These are phyloP conservation scores for Lactarius akahatsu DNA, from an alignment of 768 basidiomycete genomes.

Conservation along the genomic window DNA sequence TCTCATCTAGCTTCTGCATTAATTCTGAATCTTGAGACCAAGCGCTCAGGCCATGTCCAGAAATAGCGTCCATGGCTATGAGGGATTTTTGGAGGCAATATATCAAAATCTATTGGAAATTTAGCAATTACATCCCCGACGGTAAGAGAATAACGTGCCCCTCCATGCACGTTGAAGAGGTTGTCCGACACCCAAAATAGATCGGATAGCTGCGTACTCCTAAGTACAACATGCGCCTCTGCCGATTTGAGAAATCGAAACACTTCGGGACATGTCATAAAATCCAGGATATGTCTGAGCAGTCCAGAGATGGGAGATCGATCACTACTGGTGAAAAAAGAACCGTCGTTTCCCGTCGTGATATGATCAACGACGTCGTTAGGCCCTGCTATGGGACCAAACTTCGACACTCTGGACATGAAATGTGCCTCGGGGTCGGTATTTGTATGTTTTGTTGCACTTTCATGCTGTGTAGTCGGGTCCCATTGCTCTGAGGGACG, in stretches of 20 bases:
- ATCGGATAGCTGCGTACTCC: slow-evolving; percentile 16
- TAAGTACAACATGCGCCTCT: slow-evolving; percentile 5
- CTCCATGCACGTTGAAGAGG: slow-evolving; percentile 22
- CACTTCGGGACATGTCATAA: slow-evolving; percentile 6
- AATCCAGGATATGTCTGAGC: slow-evolving; percentile 4
- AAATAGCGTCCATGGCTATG: slow-evolving; percentile 3
- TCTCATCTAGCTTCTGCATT: slow-evolving; percentile 12
- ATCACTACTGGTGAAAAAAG: neutral
- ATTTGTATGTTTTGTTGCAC: neutral
- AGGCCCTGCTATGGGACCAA: neutral
- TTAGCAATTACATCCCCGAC: neutral
- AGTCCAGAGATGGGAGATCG: neutral
- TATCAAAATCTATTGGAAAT: slow-evolving; percentile 5
- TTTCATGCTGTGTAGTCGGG: neutral
- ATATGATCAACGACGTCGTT: neutral
- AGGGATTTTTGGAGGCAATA: slow-evolving; percentile 15
- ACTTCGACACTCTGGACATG: neutral
- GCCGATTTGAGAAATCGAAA: slow-evolving; percentile 10
- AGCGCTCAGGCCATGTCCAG: neutral
- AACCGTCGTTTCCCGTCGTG: neutral
- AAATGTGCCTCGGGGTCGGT: neutral
- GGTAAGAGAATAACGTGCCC: neutral
- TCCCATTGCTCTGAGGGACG: neutral
- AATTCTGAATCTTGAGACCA: slow-evolving; percentile 8
- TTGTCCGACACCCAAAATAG: slow-evolving; percentile 20